Evolutionary conservation across 1,139 yeast species (phyloP), one percentile per base, ranked within the genome.

Genomic region (Hemisphaericaspora subhashii): DNA sequence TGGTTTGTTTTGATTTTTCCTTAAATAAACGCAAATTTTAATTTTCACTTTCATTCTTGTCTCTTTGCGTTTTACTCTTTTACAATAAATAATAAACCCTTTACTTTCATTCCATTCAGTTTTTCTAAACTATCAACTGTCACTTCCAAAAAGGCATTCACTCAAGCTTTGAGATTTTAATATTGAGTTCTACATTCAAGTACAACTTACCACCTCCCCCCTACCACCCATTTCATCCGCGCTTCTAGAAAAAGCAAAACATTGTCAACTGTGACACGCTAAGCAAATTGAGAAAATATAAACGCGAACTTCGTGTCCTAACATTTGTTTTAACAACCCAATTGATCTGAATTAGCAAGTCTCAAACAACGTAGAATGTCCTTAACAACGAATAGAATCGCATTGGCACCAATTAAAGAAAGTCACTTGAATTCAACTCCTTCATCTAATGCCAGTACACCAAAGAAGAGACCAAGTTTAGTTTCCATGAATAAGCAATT

Each of bases 391-490:
- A 46, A 58, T 42, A 55, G 72, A 48, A 54, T 63, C 28, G 71
- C 71, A 25, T 64, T 67, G 51, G 71, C 71, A 7, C 66, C 72
- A 27, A 55, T 66, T 42, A 59, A 53, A 43, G 65, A 60, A 42
- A 52, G 62, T 21, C 55, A 56, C 37, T 55, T 64, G 45, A 66
- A 66, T 48, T 39, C 36, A 20, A 23, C 35, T 8, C 35, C 40
- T 10, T 33, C 38, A 3, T 37, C 34, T 3, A 20, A 7, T n/a
- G 16, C 35, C 5, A 28, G 27, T 21, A 34, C 38, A 9, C 34
- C 33, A n/a, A 38, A 33, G 28, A 36, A 34, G 15, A 34, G 35
- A 35, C 39, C 43, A 12, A 25, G 37, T 8, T 36, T 35, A 27
- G 30, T 33, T 29, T 28, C 36, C 11, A 25, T 30, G 5, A 14